Conservation (phyloP, 2,329 filamentous ascomycete species). For the Cladosporium colombiae region DNA sequence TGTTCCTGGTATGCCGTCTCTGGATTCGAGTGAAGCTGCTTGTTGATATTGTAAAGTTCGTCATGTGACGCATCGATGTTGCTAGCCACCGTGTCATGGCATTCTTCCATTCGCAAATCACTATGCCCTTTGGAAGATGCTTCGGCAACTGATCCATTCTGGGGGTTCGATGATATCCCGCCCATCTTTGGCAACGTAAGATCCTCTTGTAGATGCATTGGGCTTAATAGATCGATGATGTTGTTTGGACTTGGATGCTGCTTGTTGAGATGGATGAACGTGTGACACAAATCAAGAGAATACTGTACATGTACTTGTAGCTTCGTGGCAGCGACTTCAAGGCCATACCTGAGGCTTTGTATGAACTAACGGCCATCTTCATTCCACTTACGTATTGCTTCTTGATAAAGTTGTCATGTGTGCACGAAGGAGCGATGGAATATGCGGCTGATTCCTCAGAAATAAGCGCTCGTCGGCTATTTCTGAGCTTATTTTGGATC, state of each 20-base stretch:
- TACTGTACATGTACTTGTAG: not conserved
- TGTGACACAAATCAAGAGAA: not conserved
- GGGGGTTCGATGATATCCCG: not conserved
- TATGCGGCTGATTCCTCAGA: not conserved
- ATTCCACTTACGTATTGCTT: not conserved
- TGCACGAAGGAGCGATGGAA: not conserved
- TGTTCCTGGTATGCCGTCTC: slow-evolving; percentile 52
- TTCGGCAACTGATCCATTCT: not conserved
- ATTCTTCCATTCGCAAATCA: not conserved
- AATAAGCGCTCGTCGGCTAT: slow-evolving; percentile 9
- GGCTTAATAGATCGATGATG: not conserved
- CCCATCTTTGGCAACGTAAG: not conserved
- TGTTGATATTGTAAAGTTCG: not conserved
- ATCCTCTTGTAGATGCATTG: not conserved
- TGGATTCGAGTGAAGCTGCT: slow-evolving; percentile 39
- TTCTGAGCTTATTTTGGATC: not conserved
- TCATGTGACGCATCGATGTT: not conserved
- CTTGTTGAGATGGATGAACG: not conserved
- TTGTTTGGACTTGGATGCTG: not conserved
- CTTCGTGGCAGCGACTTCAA: not conserved
- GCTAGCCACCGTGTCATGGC: not conserved
- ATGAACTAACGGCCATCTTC: not conserved
- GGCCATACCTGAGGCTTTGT: not conserved
- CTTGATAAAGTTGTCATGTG: slow-evolving; percentile 3
- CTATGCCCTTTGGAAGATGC: not conserved